Evolutionary conservation across 2,329 filamentous ascomycete species (phyloP).

Genomic region (Thyridium curvatum): DNA sequence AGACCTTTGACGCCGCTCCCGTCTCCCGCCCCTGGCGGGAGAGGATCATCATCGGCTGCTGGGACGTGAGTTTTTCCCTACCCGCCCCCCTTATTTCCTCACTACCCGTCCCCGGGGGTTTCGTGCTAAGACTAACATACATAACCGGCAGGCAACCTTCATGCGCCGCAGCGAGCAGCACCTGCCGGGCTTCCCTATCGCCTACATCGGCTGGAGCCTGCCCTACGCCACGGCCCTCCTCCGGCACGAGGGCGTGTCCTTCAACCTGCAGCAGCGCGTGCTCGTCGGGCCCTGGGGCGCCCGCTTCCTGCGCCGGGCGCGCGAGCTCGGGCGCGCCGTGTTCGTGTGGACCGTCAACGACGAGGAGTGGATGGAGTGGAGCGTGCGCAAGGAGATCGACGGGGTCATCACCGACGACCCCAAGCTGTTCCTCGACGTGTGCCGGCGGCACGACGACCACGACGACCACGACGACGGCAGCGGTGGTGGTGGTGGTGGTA

Average conservation of each 20-base stretch:
- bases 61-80: conserved; percentile 52
- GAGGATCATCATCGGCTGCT: conserved; percentile 74
- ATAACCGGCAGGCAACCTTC: conserved; percentile 49
- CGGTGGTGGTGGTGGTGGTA: too few relatives aligned
- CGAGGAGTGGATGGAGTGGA: conserved; percentile 74
- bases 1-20: conserved; percentile 50
- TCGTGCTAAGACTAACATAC: neutral
- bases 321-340: conserved; percentile 50
- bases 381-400: conserved; percentile 58
- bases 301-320: conserved; percentile 58
- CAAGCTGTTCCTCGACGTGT: conserved; percentile 57
- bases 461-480: neutral
- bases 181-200: conserved; percentile 56
- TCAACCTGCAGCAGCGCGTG: conserved; percentile 68
- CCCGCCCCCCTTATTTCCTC: neutral
- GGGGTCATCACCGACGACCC: conserved; percentile 86
- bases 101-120: neutral
- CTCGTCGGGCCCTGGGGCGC: conserved; percentile 63
- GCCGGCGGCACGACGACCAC: conserved; percentile 21
- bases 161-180: conserved; percentile 55
- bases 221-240: conserved; percentile 69
- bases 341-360: conserved; percentile 87
- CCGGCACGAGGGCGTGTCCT: conserved; percentile 56
- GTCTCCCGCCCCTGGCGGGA: conserved; percentile 57
- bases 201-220: conserved; percentile 63